Base-by-base conservation (phyloP, 768 basidiomycete species). In the Paxillus ammoniavirescens region DNA sequence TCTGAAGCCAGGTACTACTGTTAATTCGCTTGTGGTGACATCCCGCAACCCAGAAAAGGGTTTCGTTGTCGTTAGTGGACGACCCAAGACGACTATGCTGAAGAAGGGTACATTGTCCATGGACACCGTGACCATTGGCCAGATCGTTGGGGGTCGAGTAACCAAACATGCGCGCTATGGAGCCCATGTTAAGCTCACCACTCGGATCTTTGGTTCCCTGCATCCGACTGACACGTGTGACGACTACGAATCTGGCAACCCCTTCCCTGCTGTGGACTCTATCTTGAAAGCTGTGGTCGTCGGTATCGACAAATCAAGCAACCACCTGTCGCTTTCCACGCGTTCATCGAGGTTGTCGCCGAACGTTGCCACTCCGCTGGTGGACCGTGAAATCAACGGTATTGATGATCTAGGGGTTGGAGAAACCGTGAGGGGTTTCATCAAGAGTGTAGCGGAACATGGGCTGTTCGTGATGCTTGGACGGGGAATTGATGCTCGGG, bases 401-500 rank as follows among this genome's bases (percentile, higher is more conserved):
- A 54, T 91, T 9, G 72, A 73, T 3, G 84, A 88, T 46, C 67
- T 96, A 18, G 79, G 86, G 60, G 77, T 81, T 21, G 95, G 93
- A 5, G 77, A 88, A 48, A 80, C 75, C n/a, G 74, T 95, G 15
- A 81, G 93, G 49, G 96, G 96, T 10, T 92, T 96, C 65, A 81
- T 98, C 65, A 97, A 93, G 73, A 91, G 83, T 61, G 77, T 98
- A 31, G 80, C 83, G 15, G 88, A 93, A 43, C 86, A 89, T 65
- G 96, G 96, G 14, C 64, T 99, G 17, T 98, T 97, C 61, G 92
- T 99, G 3, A 82, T 82, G 26, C 72, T 99, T 35, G 93, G 91
- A 9, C 81, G 87, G 30, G 79, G 80, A n/a, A 75, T 97, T 26
- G 92, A 94, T 64, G 94, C 89, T 52, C 84, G 95, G 15, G 86